Evolutionary conservation across 2,329 filamentous ascomycete genomes (phyloP).

Genomic region (Colletotrichum eleusines): DNA sequence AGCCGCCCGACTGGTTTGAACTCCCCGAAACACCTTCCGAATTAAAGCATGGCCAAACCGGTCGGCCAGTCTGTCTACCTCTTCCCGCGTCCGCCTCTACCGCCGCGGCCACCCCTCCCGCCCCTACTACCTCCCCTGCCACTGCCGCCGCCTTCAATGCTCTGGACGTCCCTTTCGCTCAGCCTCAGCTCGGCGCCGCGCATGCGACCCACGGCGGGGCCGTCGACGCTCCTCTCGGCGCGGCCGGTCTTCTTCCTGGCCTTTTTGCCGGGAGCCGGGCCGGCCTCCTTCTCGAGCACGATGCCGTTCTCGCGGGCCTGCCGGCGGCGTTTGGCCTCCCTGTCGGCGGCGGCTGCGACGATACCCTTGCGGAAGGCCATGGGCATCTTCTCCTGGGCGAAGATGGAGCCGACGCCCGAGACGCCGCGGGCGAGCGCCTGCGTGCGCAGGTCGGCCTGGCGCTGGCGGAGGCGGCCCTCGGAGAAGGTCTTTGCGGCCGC

Average conservation of each 20-base stretch:
- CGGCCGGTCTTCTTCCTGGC: slow-evolving; percentile 55
- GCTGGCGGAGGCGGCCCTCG: slow-evolving; percentile 79
- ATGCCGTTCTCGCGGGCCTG: slow-evolving; percentile 93
- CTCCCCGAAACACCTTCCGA: neutral
- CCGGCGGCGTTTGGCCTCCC: slow-evolving; percentile 77
- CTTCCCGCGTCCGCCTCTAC: slow-evolving; percentile 50
- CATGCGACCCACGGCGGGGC: slow-evolving; percentile 84
- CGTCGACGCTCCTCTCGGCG: slow-evolving; percentile 74
- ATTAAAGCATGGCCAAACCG: neutral
- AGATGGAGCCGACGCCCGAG: slow-evolving; percentile 64
- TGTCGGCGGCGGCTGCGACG: slow-evolving; percentile 69
- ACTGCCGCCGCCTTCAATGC: slow-evolving; percentile 70
- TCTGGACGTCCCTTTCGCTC: slow-evolving; percentile 80
- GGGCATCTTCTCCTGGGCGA: slow-evolving; percentile 88
- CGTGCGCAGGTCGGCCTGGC: slow-evolving; percentile 86
- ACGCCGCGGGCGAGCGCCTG: slow-evolving; percentile 68
- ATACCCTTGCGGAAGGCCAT: slow-evolving; percentile 91
- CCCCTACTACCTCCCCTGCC: slow-evolving; percentile 44
- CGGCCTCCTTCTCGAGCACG: slow-evolving; percentile 74
- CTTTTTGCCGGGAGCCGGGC: slow-evolving; percentile 46
- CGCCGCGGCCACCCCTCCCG: slow-evolving; percentile 54
- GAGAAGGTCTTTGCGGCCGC: slow-evolving; percentile 59
- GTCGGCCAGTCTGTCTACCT: neutral
- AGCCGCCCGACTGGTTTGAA: neutral
- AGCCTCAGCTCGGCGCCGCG: slow-evolving; percentile 82